Evolutionary conservation across 106 monocot species (phyloP).

Genomic region (Apostasia shenzhenica): DNA sequence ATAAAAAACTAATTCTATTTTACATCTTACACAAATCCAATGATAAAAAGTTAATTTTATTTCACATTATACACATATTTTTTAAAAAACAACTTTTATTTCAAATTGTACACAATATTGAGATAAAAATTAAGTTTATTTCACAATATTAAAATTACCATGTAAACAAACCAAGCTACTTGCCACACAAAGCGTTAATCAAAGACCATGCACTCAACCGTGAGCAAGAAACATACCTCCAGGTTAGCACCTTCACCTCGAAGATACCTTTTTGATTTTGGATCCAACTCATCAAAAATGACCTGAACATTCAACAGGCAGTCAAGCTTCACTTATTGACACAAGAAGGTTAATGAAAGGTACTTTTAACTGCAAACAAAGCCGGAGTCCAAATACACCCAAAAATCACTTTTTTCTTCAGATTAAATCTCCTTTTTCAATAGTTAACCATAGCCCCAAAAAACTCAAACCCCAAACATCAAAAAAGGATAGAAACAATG

Average conservation of each 20-base stretch:
- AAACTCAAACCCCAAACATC: too few species aligned
- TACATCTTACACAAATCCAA: too few species aligned
- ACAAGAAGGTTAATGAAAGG: not conserved
- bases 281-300: slow-evolving; percentile 41
- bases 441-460: too few species aligned
- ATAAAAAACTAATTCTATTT: not conserved
- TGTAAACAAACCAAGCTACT: not conserved
- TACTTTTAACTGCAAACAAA: too few species aligned
- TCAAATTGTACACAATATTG: not conserved
- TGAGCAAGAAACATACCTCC: slow-evolving; percentile 36
- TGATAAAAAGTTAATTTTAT: too few species aligned
- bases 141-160: not conserved
- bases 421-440: too few species aligned
- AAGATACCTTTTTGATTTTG: slow-evolving; percentile 60
- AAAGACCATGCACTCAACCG: not conserved
- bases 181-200: too few species aligned
- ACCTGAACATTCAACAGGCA: slow-evolving; percentile 22
- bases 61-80: too few species aligned
- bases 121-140: not conserved
- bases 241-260: slow-evolving; percentile 69
- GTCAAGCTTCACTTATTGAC: not conserved
- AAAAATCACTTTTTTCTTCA: too few species aligned
- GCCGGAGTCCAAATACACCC: too few species aligned
- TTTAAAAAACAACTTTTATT: too few species aligned
- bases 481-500: too few species aligned